Evolutionary conservation across 257 asterid genomes (phyloP), one percentile per base, ranked within the genome.

Genomic region (Gentiana dahurica): DNA sequence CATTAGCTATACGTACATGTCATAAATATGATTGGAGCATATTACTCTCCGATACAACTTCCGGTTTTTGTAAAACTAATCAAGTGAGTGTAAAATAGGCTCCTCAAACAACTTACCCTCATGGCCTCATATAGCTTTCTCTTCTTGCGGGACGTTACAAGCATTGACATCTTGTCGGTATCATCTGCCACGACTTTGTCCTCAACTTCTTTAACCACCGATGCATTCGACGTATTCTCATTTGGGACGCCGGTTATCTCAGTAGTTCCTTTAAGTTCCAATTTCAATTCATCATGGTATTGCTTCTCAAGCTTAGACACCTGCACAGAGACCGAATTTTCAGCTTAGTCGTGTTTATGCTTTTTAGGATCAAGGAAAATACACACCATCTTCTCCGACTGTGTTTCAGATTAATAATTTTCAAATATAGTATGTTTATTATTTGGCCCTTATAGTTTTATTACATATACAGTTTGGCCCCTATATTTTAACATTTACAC

Each of bases 281-380:
- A 54, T 49, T 77, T 74, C 59, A 92, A 59, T 70, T 92, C 97
- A 47, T 78, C 77, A 57, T 73, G 90, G 61, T 78, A 81, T 68
- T 79, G 83, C 48, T 71, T 81, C 73, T 85, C 80, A 70, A 57
- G 71, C 53, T 41, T 57, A 47, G 73, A 55, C 82, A 85, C 77
- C 99, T 92, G 86, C 70, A 74, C 39, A 59, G 45, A 67, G 39
- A 36, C 60, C 45, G 55, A 55, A 41, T 41, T 41, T 41, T 41
- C 46, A 41, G 9, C 9, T 41, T 41, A 41, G 9, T 41, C 6
- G 24, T 15, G 24, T 15, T 15, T 15, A 15, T 15, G 24, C 24
- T 15, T 15, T 15, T 15, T 15, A 15, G 24, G 24, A 15, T 15
- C 24, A 15, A 15, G 24, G 24, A 15, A 15, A 15, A 15, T 15